Percentiles rank a stretch among this genome's conserved stretches.
These are phyloP conservation scores for Hypoxylon sp. DNA, from an alignment of 2,329 filamentous ascomycete genomes.

Conservation along the genomic window DNA sequence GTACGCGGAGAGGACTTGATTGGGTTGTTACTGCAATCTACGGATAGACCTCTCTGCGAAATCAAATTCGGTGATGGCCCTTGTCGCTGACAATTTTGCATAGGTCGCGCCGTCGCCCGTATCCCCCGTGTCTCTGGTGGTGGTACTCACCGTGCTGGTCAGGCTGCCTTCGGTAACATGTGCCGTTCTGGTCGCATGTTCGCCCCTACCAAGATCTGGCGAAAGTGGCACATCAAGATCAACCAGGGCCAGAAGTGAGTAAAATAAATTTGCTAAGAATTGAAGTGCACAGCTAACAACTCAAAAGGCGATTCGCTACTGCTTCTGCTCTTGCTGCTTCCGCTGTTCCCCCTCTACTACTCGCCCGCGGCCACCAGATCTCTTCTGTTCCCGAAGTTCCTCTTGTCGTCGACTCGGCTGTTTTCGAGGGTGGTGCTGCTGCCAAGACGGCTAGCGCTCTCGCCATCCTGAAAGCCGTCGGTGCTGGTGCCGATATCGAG, in stretches of 20 bases:
- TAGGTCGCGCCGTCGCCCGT: conserved; percentile 99
- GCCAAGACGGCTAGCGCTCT: conserved; percentile 92
- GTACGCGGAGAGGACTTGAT: not conserved
- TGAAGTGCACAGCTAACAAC: conserved; percentile 50
- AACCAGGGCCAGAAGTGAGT: conserved; percentile 96
- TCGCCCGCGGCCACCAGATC: conserved; percentile 98
- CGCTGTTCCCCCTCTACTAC: conserved; percentile 91
- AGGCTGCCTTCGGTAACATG: conserved; percentile 99
- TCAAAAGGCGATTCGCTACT: conserved; percentile 91
- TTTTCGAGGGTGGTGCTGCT: conserved; percentile 84
- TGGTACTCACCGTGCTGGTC: conserved; percentile 99
- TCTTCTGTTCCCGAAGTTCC: conserved; percentile 94
- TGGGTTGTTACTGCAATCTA: conserved; percentile 33
- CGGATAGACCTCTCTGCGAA: not conserved
- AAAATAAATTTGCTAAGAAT: not conserved
- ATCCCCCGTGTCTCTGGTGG: conserved; percentile 99
- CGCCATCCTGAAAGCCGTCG: conserved; percentile 89
- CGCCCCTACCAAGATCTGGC: conserved; percentile 99
- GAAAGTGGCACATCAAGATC: conserved; percentile 99
- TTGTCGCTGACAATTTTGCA: conserved; percentile 34
- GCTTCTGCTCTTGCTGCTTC: conserved; percentile 97
- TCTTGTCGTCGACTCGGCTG: conserved; percentile 92
- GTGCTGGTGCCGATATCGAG: conserved; percentile 89
- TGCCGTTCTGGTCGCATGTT: conserved; percentile 99
- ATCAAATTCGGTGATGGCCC: not conserved